A percentile compares a stretch with the other conserved stretches of the same genome.
Evolutionary conservation across 495 filamentous ascomycete genomes (phyloP).

Genomic region (Eremomyces bilateralis): DNA sequence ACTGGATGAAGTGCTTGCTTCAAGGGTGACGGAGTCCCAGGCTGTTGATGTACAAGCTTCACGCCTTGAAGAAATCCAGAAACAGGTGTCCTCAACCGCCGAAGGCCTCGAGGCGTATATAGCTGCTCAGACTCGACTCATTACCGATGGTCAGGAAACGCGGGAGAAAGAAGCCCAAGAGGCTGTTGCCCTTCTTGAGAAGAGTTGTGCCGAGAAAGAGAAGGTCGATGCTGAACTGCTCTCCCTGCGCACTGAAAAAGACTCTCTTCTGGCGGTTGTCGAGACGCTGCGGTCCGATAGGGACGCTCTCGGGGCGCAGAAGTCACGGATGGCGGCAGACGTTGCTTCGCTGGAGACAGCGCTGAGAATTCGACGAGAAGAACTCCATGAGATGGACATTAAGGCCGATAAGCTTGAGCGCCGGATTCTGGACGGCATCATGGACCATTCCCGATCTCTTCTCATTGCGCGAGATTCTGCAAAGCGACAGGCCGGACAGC

Average conservation of each 20-base stretch:
- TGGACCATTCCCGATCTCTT: conserved; percentile 78
- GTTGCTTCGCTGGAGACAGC: conserved; percentile 77
- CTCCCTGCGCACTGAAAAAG: conserved; percentile 30
- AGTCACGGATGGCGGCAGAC: conserved; percentile 55
- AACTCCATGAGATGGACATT: conserved; percentile 71
- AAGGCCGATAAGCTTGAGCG: conserved; percentile 75
- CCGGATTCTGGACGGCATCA: conserved; percentile 79
- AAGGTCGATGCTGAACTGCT: conserved; percentile 50
- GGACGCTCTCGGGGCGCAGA: conserved; percentile 46
- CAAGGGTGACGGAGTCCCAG: conserved; percentile 40
- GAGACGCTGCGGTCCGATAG: conserved; percentile 20
- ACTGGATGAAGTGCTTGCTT: too few species aligned
- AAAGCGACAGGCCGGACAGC: conserved; percentile 18
- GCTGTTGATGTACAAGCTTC: conserved; percentile 36
- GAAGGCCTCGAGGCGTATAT: conserved; percentile 74
- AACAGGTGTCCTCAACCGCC: conserved; percentile 71
- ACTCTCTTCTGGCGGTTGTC: conserved; percentile 13
- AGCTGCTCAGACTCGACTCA: conserved; percentile 50
- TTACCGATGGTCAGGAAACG: conserved; percentile 57
- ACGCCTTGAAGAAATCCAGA: conserved; percentile 72
- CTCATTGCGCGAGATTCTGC: conserved; percentile 30
- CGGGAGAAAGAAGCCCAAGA: conserved; percentile 68
- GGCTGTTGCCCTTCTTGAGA: conserved; percentile 58
- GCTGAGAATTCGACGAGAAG: conserved; percentile 67
- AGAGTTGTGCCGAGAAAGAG: conserved; percentile 53